These are phyloP conservation scores for Ganoderma boninense DNA, from an alignment of 1,284 basidiomycete genomes.

Conservation along the genomic window DNA sequence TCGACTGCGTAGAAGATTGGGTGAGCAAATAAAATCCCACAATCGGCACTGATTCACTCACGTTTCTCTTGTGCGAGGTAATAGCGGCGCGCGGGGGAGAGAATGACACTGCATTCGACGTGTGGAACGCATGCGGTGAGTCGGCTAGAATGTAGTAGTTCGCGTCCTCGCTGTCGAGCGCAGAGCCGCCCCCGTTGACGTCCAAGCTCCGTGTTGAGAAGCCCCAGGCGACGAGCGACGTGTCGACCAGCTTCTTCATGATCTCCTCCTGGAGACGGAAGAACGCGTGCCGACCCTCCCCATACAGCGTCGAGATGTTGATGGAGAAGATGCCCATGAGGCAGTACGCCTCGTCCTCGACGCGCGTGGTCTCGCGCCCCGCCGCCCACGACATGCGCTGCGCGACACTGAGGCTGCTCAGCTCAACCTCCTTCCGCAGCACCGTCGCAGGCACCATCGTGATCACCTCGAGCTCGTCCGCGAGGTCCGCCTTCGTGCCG, in stretches of 20 bases:
- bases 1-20: background rate
- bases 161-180: slow-evolving; percentile 1
- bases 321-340: slow-evolving; percentile 25
- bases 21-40: background rate
- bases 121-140: background rate
- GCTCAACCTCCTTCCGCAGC: slow-evolving; percentile 11
- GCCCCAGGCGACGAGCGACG: slow-evolving; percentile 25
- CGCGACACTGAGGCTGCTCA: slow-evolving; percentile 21
- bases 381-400: slow-evolving; percentile 27
- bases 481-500: slow-evolving; percentile 16
- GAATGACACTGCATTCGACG: background rate
- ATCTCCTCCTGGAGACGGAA: slow-evolving; percentile 24
- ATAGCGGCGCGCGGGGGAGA: background rate
- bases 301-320: slow-evolving; percentile 25
- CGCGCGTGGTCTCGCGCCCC: slow-evolving; percentile 18
- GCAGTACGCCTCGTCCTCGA: slow-evolving; percentile 24
- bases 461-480: slow-evolving; percentile 11
- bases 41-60: background rate
- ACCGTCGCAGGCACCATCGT: slow-evolving; percentile 16
- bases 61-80: background rate
- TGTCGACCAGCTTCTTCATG: slow-evolving; percentile 17
- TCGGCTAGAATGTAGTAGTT: background rate
- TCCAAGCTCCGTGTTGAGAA: background rate
- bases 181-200: background rate
- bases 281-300: slow-evolving; percentile 22